These are phyloP conservation scores for Leccinum obscurum DNA, from an alignment of 768 basidiomycete species.

Conservation along the genomic window DNA sequence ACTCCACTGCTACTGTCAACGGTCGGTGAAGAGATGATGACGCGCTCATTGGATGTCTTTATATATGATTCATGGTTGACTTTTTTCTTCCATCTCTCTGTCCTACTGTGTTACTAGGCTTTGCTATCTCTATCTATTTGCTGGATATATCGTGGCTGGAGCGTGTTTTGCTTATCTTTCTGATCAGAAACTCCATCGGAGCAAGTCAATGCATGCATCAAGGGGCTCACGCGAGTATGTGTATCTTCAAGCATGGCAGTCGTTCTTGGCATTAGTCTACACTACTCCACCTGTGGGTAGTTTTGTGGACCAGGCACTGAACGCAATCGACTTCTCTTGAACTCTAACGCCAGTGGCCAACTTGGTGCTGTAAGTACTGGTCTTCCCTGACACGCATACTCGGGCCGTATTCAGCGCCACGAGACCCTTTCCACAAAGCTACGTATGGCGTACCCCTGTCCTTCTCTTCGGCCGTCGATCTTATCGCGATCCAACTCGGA, in stretches of 20 bases:
- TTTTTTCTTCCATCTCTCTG: conserved; percentile 7
- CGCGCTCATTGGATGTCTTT: conserved; percentile 2
- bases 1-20: conserved; percentile 72
- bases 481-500: conserved; percentile 2
- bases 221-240: conserved; percentile 3
- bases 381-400: not conserved
- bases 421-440: not conserved
- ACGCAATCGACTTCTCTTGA: conserved; percentile 13
- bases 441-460: not conserved
- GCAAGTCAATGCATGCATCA: conserved; percentile 8
- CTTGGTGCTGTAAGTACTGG: conserved; percentile 5
- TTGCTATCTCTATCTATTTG: conserved; percentile 21
- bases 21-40: conserved; percentile 43
- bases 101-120: conserved; percentile 14
- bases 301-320: conserved; percentile 1
- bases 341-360: not conserved
- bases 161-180: conserved; percentile 11
- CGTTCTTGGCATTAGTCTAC: conserved; percentile 1
- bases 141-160: conserved; percentile 22
- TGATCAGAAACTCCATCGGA: conserved; percentile 8
- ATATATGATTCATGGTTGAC: conserved; percentile 13
- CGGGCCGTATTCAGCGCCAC: not conserved
- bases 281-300: conserved; percentile 7
- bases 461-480: conserved; percentile 6
- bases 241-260: not conserved